Evolutionary conservation across 2,329 filamentous ascomycete species (phyloP).

Genomic region (Cytospora piceae): DNA sequence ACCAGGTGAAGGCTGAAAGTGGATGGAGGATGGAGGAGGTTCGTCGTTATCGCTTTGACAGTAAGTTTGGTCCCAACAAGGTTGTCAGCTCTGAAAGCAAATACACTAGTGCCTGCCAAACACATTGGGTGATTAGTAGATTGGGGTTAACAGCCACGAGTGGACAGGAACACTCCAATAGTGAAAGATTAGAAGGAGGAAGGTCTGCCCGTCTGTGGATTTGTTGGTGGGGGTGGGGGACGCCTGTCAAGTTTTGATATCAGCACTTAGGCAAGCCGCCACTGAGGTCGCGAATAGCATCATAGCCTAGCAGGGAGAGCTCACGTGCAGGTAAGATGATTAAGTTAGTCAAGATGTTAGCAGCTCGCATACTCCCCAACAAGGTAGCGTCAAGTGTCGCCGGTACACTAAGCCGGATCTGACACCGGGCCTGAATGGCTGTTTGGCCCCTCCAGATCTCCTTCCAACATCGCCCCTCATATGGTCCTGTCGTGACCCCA

Average conservation of each 20-base stretch:
- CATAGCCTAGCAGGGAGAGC: background rate
- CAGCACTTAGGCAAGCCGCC: background rate
- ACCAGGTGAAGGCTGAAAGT: background rate
- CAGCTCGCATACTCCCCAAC: conserved; percentile 10
- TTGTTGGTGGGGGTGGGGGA: background rate
- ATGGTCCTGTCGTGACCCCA: background rate
- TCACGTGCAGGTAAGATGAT: background rate
- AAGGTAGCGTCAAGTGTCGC: background rate
- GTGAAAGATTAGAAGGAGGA: background rate
- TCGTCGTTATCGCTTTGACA: background rate
- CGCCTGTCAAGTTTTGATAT: background rate
- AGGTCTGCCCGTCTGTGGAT: background rate
- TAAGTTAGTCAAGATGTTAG: background rate
- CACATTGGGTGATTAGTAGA: background rate
- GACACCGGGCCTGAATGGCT: background rate
- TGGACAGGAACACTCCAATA: background rate
- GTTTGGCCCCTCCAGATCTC: background rate
- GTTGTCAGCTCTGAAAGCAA: background rate
- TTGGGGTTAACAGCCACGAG: background rate
- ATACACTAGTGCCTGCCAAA: background rate
- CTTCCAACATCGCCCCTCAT: background rate
- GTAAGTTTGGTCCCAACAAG: background rate
- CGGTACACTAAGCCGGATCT: background rate
- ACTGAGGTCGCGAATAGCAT: background rate
- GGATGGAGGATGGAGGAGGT: background rate